These are phyloP conservation scores for Globisporangium nunn DNA, from an alignment of 352 stramenopile genomes.

Conservation along the genomic window DNA sequence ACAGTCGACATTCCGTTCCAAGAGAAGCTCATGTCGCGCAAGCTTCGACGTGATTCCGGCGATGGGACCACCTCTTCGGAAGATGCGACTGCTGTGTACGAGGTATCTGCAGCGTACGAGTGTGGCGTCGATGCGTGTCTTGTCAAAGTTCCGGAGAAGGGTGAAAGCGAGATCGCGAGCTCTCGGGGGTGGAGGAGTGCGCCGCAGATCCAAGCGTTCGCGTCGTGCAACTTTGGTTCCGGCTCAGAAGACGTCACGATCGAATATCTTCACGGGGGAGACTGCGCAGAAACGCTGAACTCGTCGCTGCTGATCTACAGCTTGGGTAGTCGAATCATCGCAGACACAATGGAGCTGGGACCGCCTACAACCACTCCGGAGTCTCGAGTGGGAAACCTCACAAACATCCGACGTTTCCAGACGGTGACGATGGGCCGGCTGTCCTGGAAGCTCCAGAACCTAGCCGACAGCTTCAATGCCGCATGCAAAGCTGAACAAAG, in stretches of 20 bases:
- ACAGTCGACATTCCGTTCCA: conserved; percentile 36
- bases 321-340: conserved; percentile 31
- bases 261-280: conserved; percentile 20
- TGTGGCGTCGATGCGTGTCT: conserved; percentile 28
- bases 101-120: conserved; percentile 6
- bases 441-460: conserved; percentile 26
- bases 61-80: neutral
- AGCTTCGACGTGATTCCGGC: conserved; percentile 6
- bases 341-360: conserved; percentile 21
- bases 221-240: conserved; percentile 22
- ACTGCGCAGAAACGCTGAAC: conserved; percentile 18
- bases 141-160: conserved; percentile 15
- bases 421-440: conserved; percentile 39
- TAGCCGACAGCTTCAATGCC: conserved; percentile 34
- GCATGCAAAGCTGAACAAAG: conserved; percentile 12
- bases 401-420: conserved; percentile 34
- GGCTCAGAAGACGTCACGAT: conserved; percentile 23
- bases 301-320: conserved; percentile 44
- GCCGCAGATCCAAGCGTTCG: conserved; percentile 33
- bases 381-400: conserved; percentile 17
- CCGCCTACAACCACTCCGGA: neutral
- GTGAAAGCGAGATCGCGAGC: conserved; percentile 4
- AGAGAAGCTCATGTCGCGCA: conserved; percentile 12
- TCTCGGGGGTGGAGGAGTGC: neutral
- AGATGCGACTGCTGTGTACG: conserved; percentile 4